Conservation (phyloP, 805 yeast species). For the Komagataella populi region DNA sequence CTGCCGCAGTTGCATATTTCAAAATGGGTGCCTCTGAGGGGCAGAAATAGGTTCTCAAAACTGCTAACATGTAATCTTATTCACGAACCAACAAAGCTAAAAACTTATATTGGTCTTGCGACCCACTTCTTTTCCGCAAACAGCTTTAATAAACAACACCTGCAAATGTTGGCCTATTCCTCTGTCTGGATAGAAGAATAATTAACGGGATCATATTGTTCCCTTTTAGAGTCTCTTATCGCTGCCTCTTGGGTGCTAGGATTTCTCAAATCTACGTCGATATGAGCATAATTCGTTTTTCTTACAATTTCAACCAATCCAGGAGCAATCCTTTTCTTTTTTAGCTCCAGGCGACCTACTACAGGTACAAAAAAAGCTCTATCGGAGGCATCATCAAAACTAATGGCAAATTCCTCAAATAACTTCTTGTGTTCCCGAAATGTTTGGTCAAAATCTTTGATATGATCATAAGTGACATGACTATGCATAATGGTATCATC, state of each 20-base stretch:
- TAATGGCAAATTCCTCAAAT: slow-evolving; percentile 54
- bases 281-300: slow-evolving; percentile 44
- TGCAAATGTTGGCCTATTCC: not conserved
- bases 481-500: slow-evolving; percentile 33
- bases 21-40: too few species aligned
- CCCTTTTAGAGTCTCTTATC: slow-evolving; percentile 53
- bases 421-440: slow-evolving; percentile 26
- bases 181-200: slow-evolving; percentile 27
- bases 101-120: too few species aligned
- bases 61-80: too few species aligned
- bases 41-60: too few species aligned
- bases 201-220: slow-evolving; percentile 67
- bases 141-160: too few species aligned
- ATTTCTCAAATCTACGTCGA: slow-evolving; percentile 54
- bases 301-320: slow-evolving; percentile 40
- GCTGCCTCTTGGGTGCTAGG: slow-evolving; percentile 59
- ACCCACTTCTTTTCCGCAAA: too few species aligned
- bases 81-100: too few species aligned
- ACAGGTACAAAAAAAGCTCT: slow-evolving; percentile 71
- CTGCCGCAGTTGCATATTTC: too few species aligned
- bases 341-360: slow-evolving; percentile 63
- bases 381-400: slow-evolving; percentile 38
- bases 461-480: slow-evolving; percentile 36
- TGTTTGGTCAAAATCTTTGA: slow-evolving; percentile 72
- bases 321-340: slow-evolving; percentile 68